These are phyloP conservation scores for Abrus pulchellus DNA, from an alignment of 306 rosid species.

Conservation along the genomic window DNA sequence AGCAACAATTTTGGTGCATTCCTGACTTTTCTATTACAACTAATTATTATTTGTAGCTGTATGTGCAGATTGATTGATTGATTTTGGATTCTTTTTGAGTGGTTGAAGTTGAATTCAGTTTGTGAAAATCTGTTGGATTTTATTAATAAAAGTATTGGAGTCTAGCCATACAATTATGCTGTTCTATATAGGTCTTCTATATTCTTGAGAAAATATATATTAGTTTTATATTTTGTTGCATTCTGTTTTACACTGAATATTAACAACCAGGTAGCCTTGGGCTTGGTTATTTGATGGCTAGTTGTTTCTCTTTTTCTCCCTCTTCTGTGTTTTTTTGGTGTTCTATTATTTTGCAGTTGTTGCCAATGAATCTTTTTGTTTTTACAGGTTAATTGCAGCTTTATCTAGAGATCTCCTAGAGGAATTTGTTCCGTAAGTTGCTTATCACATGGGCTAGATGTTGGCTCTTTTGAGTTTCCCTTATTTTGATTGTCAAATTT, in stretches of 20 bases:
- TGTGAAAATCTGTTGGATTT: neutral
- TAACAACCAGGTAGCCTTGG: neutral
- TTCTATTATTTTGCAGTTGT: slow-evolving; percentile 33
- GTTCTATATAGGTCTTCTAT: neutral
- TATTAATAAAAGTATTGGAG: neutral
- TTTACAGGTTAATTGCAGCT: slow-evolving; percentile 81
- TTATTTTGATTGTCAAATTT: slow-evolving; percentile 37
- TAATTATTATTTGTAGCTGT: slow-evolving; percentile 21
- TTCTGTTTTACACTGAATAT: slow-evolving; percentile 24
- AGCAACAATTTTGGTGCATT: neutral
- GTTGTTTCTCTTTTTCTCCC: neutral
- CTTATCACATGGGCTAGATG: slow-evolving; percentile 44
- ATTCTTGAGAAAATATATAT: neutral
- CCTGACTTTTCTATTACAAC: neutral
- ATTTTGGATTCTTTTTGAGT: slow-evolving; percentile 25
- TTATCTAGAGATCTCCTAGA: slow-evolving; percentile 83
- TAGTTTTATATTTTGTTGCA: slow-evolving; percentile 16
- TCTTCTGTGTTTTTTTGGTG: neutral
- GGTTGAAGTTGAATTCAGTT: slow-evolving; percentile 4
- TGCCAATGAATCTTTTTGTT: slow-evolving; percentile 42
- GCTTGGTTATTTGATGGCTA: slow-evolving; percentile 30
- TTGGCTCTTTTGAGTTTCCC: neutral
- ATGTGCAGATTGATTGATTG: slow-evolving; percentile 14
- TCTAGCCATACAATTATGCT: neutral
- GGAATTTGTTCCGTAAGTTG: slow-evolving; percentile 88